Evolutionary conservation across 176 grass and related monocot species (phyloP).

Genomic region (Aechmea fasciata): DNA sequence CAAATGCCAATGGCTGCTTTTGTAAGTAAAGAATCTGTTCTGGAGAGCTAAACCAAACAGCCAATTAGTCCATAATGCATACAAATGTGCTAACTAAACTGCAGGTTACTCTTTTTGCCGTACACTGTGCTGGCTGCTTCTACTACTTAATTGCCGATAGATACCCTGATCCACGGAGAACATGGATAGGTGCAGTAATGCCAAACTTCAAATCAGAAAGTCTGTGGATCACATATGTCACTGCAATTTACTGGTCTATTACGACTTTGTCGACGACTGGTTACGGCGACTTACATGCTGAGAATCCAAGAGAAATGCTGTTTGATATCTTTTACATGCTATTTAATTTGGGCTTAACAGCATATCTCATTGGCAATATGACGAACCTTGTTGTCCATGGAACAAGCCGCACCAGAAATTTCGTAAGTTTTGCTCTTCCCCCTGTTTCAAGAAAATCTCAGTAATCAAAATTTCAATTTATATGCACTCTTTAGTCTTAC

Average conservation of each 20-base stretch:
- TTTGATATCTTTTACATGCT: constrained; percentile 76
- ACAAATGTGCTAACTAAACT: not conserved
- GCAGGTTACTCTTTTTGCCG: constrained; percentile 79
- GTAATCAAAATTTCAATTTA: not conserved
- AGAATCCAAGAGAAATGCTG: constrained; percentile 76
- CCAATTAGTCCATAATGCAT: not conserved
- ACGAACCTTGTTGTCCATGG: constrained; percentile 84
- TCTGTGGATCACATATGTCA: constrained; percentile 75
- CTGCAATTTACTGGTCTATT: constrained; percentile 82
- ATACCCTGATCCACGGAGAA: constrained; percentile 56
- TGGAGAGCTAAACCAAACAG: no score
- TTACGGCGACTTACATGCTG: constrained; percentile 78
- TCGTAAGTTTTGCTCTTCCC: constrained; percentile 39
- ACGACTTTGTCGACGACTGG: constrained; percentile 84
- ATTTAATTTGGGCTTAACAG: constrained; percentile 76
- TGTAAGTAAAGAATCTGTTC: no score
- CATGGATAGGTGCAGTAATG: constrained; percentile 72
- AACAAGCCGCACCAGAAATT: constrained; percentile 71
- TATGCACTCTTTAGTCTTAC: no score
- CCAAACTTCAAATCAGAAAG: constrained; percentile 63
- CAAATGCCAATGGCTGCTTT: no score
- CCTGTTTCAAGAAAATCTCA: constrained; percentile 7
- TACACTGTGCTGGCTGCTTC: constrained; percentile 83
- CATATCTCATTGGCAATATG: constrained; percentile 92
- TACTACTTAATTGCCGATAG: constrained; percentile 82